Base-by-base conservation (phyloP, 805 yeast species). In the Maudiozyma turicensis region DNA sequence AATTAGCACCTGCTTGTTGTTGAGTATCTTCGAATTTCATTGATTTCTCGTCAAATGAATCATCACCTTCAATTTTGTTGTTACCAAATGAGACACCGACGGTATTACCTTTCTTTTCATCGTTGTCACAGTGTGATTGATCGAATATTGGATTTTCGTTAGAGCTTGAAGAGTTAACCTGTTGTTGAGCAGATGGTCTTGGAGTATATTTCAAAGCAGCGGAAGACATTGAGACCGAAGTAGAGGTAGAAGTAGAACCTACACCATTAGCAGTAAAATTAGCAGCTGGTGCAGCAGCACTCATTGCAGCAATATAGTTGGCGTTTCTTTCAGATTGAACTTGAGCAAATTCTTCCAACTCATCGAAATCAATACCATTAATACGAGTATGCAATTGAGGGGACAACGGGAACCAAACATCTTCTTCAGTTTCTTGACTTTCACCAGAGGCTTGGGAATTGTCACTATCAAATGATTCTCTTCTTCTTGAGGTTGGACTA, bases 391-490 rank as follows among this genome's bases (percentile, higher is more conserved):
- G 79, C 52, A 83, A 84, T 46, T 58, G 60, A 4, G 86, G 81
- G 45, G 80, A 70, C 87, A 88, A 84, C 2, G 98, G 98, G 68
- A 90, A 90, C 72, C 98, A 91, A 43, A 91, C 99, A 75, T 91
- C 98, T 63, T 88, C 96, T 60, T 91, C 98, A 0, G 96, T 88
- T 61, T 89, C 96, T 57, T 86, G 95, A 4, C 90, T 82, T 15
- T 82, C 80, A 54, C 88, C 73, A 8, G 91, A 83, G 1, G 82
- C 85, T 56, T 80, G 86, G 1, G 90, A 84, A 56, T 78, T 84
- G 54, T 84, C 91, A 52, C 81, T 76, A 58, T 82, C 88, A 11
- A 64, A 52, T 28, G 68, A 59, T 10, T 58, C 47, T 33, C 59
- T 54, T 10, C 65, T 54, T 47, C 48, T 29, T 14, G 48, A 34